Evolutionary conservation across 257 asterid species (phyloP).

Genomic region (Knoxia roxburghii): DNA sequence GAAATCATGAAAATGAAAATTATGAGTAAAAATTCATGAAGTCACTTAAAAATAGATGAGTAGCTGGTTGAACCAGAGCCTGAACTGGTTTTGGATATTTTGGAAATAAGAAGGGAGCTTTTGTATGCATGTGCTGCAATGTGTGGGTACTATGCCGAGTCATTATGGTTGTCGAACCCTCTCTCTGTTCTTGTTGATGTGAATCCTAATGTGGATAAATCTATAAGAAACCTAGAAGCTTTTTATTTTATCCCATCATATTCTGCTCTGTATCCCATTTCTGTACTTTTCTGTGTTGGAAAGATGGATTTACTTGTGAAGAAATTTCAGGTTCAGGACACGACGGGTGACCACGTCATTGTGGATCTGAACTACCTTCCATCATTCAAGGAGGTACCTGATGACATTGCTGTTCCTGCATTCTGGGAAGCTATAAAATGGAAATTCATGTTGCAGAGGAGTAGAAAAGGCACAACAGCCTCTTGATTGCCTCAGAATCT

Average conservation of each 20-base stretch:
- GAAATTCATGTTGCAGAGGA: conserved; percentile 38
- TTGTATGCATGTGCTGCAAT: background rate
- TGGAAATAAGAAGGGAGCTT: background rate
- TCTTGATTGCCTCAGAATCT: conserved; percentile 5
- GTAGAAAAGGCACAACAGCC: conserved; percentile 17
- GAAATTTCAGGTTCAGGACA: conserved; percentile 68
- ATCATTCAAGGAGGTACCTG: conserved; percentile 91
- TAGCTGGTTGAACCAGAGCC: background rate
- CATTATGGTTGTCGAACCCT: background rate
- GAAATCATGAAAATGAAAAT: background rate
- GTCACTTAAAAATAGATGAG: background rate
- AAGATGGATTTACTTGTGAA: background rate
- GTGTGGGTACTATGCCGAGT: background rate
- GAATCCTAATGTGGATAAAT: background rate
- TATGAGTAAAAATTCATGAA: background rate
- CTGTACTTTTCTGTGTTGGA: background rate
- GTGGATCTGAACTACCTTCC: conserved; percentile 95
- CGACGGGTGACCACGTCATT: conserved; percentile 85
- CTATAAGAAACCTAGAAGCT: background rate
- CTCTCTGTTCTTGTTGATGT: background rate
- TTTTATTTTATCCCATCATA: too few species aligned
- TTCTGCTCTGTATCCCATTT: too few species aligned
- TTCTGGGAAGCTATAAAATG: conserved; percentile 90
- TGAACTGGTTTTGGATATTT: background rate
- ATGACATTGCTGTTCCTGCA: conserved; percentile 82